Evolutionary conservation across 2,329 filamentous ascomycete genomes (phyloP).

Genomic region (Neonectria sp.): DNA sequence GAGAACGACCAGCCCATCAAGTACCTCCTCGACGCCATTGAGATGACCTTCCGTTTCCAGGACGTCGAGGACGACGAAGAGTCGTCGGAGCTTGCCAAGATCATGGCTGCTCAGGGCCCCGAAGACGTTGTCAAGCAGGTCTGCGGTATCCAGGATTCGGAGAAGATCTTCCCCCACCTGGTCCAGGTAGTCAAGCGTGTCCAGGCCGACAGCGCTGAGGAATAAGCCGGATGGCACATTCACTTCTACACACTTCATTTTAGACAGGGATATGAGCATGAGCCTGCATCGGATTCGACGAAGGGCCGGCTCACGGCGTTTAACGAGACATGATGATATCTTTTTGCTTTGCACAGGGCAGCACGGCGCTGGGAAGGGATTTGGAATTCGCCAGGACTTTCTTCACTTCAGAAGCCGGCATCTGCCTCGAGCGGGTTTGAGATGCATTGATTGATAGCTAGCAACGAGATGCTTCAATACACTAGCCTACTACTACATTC

Average conservation of each 20-base stretch:
- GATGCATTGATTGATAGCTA: slow-evolving; percentile 18
- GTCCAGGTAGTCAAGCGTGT: slow-evolving; percentile 87
- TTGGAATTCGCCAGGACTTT: slow-evolving; percentile 31
- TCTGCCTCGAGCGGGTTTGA: slow-evolving; percentile 12
- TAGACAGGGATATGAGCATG: slow-evolving; percentile 27
- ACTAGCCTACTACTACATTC: slow-evolving; percentile 14
- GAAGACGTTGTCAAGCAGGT: slow-evolving; percentile 85
- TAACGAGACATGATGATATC: slow-evolving; percentile 42
- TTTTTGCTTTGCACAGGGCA: slow-evolving; percentile 35
- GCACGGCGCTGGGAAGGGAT: slow-evolving; percentile 47
- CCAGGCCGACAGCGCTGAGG: slow-evolving; percentile 72
- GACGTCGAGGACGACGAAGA: slow-evolving; percentile 94
- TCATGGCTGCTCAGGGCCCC: slow-evolving; percentile 81
- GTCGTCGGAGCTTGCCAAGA: slow-evolving; percentile 86
- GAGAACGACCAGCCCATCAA: slow-evolving; percentile 82
- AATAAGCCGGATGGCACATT: slow-evolving; percentile 53
- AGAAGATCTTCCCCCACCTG: slow-evolving; percentile 84
- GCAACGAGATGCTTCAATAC: slow-evolving; percentile 20
- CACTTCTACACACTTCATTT: not conserved
- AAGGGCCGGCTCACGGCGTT: slow-evolving; percentile 39
- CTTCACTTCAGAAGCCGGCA: slow-evolving; percentile 14
- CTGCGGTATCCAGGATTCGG: slow-evolving; percentile 82
- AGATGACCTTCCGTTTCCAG: slow-evolving; percentile 96
- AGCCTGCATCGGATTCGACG: slow-evolving; percentile 28
- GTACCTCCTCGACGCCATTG: slow-evolving; percentile 84